A percentile compares a stretch with the other conserved stretches of the same genome.
Evolutionary conservation across 495 filamentous ascomycete genomes (phyloP).

Genomic region (Chaetomium tenue): DNA sequence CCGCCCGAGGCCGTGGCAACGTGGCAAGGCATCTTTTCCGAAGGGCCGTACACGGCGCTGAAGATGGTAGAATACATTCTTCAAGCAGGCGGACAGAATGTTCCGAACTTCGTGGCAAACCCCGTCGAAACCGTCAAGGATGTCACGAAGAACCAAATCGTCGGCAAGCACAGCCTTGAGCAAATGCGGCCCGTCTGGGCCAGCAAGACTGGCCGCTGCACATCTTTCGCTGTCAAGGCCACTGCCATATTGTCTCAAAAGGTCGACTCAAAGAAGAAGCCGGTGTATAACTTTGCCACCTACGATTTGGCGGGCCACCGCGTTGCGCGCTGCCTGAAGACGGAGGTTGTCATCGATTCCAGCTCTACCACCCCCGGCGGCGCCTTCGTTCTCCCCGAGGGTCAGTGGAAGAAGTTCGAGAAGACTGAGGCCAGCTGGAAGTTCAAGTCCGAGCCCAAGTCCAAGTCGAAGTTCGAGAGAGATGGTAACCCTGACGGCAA

Average conservation of each 20-base stretch:
- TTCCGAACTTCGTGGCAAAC: background rate
- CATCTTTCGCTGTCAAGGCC: slow-evolving; percentile 7
- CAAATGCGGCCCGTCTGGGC: background rate
- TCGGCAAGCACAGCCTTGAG: background rate
- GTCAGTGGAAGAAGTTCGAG: background rate
- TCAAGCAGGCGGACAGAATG: background rate
- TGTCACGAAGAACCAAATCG: background rate
- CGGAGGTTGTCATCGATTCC: slow-evolving; percentile 4
- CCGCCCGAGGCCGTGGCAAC: background rate
- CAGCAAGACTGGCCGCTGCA: slow-evolving; percentile 4
- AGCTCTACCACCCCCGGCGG: background rate
- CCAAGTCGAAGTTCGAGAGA: slow-evolving; percentile 7
- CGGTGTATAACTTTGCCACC: background rate
- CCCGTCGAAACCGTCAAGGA: background rate
- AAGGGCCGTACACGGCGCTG: background rate
- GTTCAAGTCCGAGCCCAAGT: slow-evolving; percentile 1
- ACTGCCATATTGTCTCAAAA: background rate
- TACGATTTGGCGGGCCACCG: slow-evolving; percentile 1
- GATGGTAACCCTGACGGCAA: background rate
- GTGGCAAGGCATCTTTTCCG: background rate
- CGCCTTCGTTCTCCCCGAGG: background rate
- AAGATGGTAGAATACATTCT: background rate
- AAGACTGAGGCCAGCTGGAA: slow-evolving; percentile 3
- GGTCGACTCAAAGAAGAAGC: background rate
- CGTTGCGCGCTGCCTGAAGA: background rate